A percentile compares a stretch with the other conserved stretches of the same genome.
These are phyloP conservation scores for Cladosporium cucumerinum DNA, from an alignment of 2,329 filamentous ascomycete species.

Conservation along the genomic window DNA sequence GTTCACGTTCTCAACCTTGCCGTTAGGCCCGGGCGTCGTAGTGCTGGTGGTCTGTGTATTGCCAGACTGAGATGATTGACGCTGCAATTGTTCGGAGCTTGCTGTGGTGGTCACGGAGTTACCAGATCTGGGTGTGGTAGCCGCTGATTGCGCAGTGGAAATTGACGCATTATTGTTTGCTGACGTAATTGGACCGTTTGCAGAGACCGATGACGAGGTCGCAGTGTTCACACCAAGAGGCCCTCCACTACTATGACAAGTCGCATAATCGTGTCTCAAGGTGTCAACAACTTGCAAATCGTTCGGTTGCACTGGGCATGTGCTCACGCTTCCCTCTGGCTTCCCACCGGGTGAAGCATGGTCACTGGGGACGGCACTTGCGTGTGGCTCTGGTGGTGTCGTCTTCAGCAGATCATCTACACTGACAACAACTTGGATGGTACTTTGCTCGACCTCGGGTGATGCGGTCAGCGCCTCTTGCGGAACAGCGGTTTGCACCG, in stretches of 20 bases:
- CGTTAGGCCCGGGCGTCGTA: no score
- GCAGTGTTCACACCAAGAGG: not conserved
- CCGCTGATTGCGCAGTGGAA: not conserved
- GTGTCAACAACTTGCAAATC: not conserved
- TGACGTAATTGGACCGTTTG: not conserved
- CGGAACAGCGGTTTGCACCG: conserved; percentile 3
- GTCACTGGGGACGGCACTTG: not conserved
- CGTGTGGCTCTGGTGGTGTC: not conserved
- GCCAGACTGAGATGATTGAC: not conserved
- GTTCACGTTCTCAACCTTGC: not conserved
- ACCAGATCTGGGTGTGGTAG: not conserved
- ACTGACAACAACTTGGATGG: not conserved
- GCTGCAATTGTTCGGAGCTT: not conserved
- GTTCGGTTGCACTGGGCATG: not conserved
- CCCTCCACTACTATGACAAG: not conserved
- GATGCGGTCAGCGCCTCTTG: not conserved
- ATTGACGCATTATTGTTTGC: not conserved
- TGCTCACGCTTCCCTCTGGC: not conserved
- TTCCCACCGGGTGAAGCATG: not conserved
- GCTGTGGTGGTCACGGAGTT: not conserved
- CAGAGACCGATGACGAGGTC: not conserved
- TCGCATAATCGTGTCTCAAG: not conserved
- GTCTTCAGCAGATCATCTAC: not conserved
- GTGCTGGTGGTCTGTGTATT: not conserved
- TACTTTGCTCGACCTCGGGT: not conserved